Base-by-base conservation (phyloP, 805 yeast genomes). In the Tetrapisispora namnaoensis region DNA sequence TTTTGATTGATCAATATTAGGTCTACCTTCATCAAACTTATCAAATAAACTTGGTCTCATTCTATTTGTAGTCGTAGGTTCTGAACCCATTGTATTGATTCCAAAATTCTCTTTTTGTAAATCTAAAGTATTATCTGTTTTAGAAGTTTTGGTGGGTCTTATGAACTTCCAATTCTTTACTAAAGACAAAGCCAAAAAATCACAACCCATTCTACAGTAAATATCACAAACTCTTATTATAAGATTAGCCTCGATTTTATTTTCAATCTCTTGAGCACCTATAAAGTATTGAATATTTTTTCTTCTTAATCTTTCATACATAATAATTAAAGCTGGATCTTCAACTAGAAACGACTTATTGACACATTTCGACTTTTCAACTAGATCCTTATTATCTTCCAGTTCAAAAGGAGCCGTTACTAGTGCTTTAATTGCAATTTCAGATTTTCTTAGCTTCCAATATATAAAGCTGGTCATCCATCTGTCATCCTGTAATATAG, bases 141-240 rank as follows among this genome's bases (percentile, higher is more conserved):
- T 54, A 30, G 18, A n/a, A 28, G 24, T 42, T 17, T 40, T 16
- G 6, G 24, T 13, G 11, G 27, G 37, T 13, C 10, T 42, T 11
- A 68, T 53, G 59, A 88, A 89, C 30, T 68, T 67, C 96, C 96
- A 90, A 51, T 77, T 78, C 44, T 70, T 71, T 1, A 83, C 70
- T 42, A 89, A 62, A 46, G 79, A 74, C 22, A 86, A 60, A 0
- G 89, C 80, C 39, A 91, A 63, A 51, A 80, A 77, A 57, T 90
- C 95, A 67, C 98, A 90, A 0, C 98, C 98, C 96, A 90, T 87
- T 49, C 95, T 72, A 16, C 79, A 73, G 58, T 88, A 86, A 52
- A 88, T 82, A 36, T 75, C 69, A 8, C 85, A 74, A 8, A 82
- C 83, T 53, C 80, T 77, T 13, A 77, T 58, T 16, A 89, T 74